Conservation (phyloP, 1,284 basidiomycete genomes). For the Hypsizygus ulmarius region DNA sequence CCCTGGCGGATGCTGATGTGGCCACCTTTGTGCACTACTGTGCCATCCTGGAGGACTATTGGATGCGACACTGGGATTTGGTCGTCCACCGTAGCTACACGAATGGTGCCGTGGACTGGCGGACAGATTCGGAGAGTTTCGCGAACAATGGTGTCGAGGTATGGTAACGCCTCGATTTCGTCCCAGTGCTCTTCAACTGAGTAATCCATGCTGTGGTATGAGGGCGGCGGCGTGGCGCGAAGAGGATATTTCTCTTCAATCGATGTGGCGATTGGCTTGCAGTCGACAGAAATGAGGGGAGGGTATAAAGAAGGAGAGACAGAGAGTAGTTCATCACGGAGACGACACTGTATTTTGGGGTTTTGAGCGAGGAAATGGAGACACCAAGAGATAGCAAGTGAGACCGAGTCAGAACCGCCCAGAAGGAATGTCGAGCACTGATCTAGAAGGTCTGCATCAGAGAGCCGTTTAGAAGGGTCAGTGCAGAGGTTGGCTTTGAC, state of each 20-base stretch:
- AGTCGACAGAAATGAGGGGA: not conserved
- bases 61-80: constrained; percentile 49
- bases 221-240: constrained; percentile 10
- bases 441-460: constrained; percentile 49
- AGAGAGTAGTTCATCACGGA: constrained; percentile 41
- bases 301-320: constrained; percentile 3
- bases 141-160: constrained; percentile 53
- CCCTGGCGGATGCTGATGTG: constrained; percentile 46
- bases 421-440: constrained; percentile 54
- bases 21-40: constrained; percentile 28
- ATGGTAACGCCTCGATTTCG: constrained; percentile 45
- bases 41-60: constrained; percentile 44
- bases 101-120: constrained; percentile 52
- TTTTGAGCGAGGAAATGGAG: constrained; percentile 50
- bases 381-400: constrained; percentile 52
- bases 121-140: constrained; percentile 52
- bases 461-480: constrained; percentile 39
- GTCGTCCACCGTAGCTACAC: constrained; percentile 49
- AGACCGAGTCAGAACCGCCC: constrained; percentile 54
- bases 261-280: too few relatives aligned
- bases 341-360: constrained; percentile 43
- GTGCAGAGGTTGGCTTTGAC: constrained; percentile 47
- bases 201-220: constrained; percentile 8
- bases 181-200: constrained; percentile 25
- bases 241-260: constrained; percentile 1